A percentile compares a stretch with the other conserved stretches of the same genome.
Evolutionary conservation across 2,329 filamentous ascomycete species (phyloP).

Genomic region (Penicillium freii): DNA sequence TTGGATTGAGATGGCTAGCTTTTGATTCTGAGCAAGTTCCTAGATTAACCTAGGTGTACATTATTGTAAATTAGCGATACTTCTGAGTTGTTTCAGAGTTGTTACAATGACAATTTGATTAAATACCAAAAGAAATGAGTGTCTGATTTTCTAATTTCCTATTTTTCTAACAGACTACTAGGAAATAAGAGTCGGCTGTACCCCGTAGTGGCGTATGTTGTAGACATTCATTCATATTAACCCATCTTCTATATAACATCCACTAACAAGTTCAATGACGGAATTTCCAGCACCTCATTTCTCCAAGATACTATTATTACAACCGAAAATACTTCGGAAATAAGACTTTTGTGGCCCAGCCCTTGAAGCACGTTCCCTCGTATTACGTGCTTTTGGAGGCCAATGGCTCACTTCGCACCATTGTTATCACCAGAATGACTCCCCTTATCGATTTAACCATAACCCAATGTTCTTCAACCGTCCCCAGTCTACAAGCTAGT

Average conservation of each 20-base stretch:
- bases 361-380: not conserved
- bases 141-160: not conserved
- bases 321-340: not conserved
- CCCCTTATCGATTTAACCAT: not conserved
- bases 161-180: not conserved
- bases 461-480: not conserved
- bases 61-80: slow-evolving; percentile 4
- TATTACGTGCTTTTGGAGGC: not conserved
- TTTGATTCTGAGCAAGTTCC: slow-evolving; percentile 50
- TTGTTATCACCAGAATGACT: not conserved
- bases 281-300: not conserved
- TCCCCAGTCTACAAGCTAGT: not conserved
- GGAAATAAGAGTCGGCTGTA: not conserved
- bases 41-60: not conserved
- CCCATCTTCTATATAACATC: not conserved
- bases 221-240: not conserved
- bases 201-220: not conserved
- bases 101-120: not conserved
- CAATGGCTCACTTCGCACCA: not conserved
- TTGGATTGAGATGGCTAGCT: slow-evolving; percentile 78
- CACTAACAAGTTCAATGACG: not conserved
- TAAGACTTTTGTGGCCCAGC: not conserved
- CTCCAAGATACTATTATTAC: not conserved
- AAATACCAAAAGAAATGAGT: not conserved
- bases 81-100: not conserved